Percentiles rank a stretch among this genome's conserved stretches.
Evolutionary conservation across 116 monocot genomes (phyloP).

Genomic region (Zostera marina): DNA sequence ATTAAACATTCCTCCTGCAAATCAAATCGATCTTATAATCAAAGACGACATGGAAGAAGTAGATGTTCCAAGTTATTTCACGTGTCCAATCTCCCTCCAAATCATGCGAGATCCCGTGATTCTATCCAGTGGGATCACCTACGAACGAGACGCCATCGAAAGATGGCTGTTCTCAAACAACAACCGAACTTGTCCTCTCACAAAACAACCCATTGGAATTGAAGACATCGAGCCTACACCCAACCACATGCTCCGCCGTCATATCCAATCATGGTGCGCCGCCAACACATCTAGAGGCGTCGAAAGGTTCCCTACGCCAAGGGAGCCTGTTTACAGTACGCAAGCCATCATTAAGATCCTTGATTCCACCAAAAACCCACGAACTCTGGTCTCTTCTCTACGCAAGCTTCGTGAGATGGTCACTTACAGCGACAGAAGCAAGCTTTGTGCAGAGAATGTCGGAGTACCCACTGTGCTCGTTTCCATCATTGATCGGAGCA

Average conservation of each 20-base stretch:
- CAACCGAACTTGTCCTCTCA: constrained; percentile 21
- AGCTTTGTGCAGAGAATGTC: constrained; percentile 14
- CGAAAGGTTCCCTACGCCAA: constrained; percentile 33
- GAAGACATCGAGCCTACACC: constrained; percentile 27
- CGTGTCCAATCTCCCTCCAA: constrained; percentile 73
- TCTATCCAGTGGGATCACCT: constrained; percentile 75
- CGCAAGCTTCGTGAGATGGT: constrained; percentile 26
- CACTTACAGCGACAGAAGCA: constrained; percentile 41
- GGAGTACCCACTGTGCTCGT: constrained; percentile 19
- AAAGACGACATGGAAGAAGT: constrained; percentile 5
- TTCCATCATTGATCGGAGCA: constrained; percentile 10
- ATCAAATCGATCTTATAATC: background rate
- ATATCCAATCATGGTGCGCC: constrained; percentile 53
- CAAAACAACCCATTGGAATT: constrained; percentile 8
- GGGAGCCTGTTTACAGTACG: constrained; percentile 29
- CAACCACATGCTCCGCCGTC: constrained; percentile 81
- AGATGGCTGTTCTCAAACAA: constrained; percentile 37
- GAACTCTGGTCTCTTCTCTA: constrained; percentile 7
- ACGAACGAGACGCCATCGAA: constrained; percentile 78
- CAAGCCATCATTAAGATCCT: constrained; percentile 21
- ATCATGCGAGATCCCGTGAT: constrained; percentile 86
- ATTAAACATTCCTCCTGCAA: background rate
- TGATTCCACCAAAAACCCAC: constrained; percentile 7
- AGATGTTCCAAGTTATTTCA: constrained; percentile 40
- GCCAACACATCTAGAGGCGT: constrained; percentile 19